Conservation (phyloP, 352 stramenopile species). For the Globisporangium nodosum region DNA sequence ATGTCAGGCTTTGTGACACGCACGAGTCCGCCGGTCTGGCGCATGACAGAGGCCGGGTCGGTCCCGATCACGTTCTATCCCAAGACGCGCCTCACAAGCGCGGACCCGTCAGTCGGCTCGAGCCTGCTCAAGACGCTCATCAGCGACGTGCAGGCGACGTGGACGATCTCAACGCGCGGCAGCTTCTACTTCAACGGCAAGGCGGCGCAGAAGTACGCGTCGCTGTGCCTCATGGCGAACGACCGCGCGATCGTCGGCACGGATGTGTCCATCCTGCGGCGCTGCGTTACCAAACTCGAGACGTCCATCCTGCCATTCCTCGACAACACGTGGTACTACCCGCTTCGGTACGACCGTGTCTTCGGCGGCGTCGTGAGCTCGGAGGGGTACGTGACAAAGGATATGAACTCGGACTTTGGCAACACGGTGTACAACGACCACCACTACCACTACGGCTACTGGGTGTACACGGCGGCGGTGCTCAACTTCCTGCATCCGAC, state of each 20-base stretch:
- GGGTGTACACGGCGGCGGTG: constrained; percentile 53
- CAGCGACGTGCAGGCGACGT: constrained; percentile 45
- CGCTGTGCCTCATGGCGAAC: constrained; percentile 68
- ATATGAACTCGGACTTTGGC: constrained; percentile 64
- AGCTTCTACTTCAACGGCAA: constrained; percentile 82
- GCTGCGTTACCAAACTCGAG: constrained; percentile 64
- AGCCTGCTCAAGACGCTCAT: constrained; percentile 42
- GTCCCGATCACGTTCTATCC: constrained; percentile 63
- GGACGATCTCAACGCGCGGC: constrained; percentile 38
- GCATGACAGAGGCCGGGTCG: constrained; percentile 31
- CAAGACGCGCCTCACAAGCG: constrained; percentile 22
- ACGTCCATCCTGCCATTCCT: constrained; percentile 44
- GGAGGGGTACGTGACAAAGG: constrained; percentile 40
- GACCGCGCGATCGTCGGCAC: constrained; percentile 53
- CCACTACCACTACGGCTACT: constrained; percentile 77
- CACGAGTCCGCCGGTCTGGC: constrained; percentile 36
- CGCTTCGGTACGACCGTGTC: constrained; percentile 57
- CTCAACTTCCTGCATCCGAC: constrained; percentile 70
- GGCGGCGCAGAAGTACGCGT: constrained; percentile 67
- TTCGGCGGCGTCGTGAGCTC: constrained; percentile 61
- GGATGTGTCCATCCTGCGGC: constrained; percentile 45
- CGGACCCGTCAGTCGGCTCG: constrained; percentile 8
- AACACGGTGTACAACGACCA: constrained; percentile 78
- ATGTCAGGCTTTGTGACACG: constrained; percentile 50
- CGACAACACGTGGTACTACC: constrained; percentile 57